phyloP scores from a whole-genome alignment of 352 stramenopile species.

The Globisporangium uncinulatum region DNA sequence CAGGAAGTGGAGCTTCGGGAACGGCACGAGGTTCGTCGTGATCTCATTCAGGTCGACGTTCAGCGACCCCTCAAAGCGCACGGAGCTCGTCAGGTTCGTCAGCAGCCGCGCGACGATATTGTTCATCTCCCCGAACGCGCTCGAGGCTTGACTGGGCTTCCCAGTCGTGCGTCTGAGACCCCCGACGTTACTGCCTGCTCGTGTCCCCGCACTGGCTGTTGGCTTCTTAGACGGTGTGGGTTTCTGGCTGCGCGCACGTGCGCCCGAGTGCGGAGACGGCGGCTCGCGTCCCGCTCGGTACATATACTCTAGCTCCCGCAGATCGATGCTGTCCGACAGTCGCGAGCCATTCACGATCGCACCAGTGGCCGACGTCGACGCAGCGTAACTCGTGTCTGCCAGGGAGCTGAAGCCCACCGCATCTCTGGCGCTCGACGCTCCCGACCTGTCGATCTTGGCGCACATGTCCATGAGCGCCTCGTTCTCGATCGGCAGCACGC shows the following conservation, averaged over 20 bases:
- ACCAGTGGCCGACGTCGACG: slow-evolving; percentile 3
- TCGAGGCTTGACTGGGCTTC: slow-evolving; percentile 17
- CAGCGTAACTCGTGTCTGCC: slow-evolving; percentile 1
- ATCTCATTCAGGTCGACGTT: slow-evolving; percentile 99
- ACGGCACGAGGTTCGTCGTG: slow-evolving; percentile 99
- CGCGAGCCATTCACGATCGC: slow-evolving; percentile 28
- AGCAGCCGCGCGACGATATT: slow-evolving; percentile 96
- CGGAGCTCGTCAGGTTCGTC: slow-evolving; percentile 97
- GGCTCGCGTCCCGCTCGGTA: slow-evolving; percentile 32
- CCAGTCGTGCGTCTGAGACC: not conserved
- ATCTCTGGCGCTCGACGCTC: not conserved
- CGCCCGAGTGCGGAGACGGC: not conserved
- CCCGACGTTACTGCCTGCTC: not conserved
- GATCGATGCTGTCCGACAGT: slow-evolving; percentile 38
- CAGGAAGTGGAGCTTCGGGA: slow-evolving; percentile 98
- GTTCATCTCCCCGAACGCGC: slow-evolving; percentile 98
- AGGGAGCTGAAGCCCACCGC: slow-evolving; percentile 13
- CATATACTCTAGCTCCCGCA: slow-evolving; percentile 38
- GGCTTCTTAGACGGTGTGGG: slow-evolving; percentile 13
- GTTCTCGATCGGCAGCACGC: slow-evolving; percentile 90
- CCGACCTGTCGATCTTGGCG: slow-evolving; percentile 27
- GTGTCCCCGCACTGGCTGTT: not conserved
- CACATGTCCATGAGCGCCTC: slow-evolving; percentile 76
- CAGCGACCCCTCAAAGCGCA: slow-evolving; percentile 97
- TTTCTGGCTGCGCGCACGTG: not conserved